These are phyloP conservation scores for Plasmodium gallinaceum DNA, from an alignment of 169 alveolate species.

Conservation along the genomic window DNA sequence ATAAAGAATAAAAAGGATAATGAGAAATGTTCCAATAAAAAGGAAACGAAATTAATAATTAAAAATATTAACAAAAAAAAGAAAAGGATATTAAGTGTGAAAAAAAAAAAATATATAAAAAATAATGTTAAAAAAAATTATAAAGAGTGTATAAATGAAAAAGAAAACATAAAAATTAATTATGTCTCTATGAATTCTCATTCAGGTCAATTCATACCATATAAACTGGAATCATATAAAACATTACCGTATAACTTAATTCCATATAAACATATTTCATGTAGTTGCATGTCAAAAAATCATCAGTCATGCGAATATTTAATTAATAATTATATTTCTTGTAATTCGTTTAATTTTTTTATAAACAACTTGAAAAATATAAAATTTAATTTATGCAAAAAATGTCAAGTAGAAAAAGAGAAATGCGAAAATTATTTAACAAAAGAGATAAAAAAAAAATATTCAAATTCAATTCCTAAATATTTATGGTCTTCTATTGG, in stretches of 20 bases:
- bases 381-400: slow-evolving; percentile 22
- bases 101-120: not conserved
- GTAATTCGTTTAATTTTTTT: slow-evolving; percentile 6
- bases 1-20: slow-evolving; percentile 1
- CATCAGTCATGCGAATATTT: not conserved
- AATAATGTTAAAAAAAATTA: not conserved
- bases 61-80: slow-evolving; percentile 2
- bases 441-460: slow-evolving; percentile 24
- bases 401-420: slow-evolving; percentile 23
- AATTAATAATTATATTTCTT: not conserved
- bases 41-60: slow-evolving; percentile 35
- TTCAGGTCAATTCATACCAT: not conserved
- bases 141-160: slow-evolving; percentile 3
- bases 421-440: slow-evolving; percentile 34
- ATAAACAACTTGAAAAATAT: slow-evolving; percentile 28
- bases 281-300: not conserved
- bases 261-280: not conserved
- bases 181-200: not conserved
- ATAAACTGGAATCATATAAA: not conserved
- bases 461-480: slow-evolving; percentile 75
- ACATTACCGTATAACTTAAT: not conserved
- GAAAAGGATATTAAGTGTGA: slow-evolving; percentile 5
- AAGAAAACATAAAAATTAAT: slow-evolving; percentile 4
- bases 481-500: slow-evolving; percentile 82
- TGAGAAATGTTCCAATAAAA: slow-evolving; percentile 7